phyloP scores from a whole-genome alignment of 129 eudicot species.

The Helichrysum umbraculigerum region DNA sequence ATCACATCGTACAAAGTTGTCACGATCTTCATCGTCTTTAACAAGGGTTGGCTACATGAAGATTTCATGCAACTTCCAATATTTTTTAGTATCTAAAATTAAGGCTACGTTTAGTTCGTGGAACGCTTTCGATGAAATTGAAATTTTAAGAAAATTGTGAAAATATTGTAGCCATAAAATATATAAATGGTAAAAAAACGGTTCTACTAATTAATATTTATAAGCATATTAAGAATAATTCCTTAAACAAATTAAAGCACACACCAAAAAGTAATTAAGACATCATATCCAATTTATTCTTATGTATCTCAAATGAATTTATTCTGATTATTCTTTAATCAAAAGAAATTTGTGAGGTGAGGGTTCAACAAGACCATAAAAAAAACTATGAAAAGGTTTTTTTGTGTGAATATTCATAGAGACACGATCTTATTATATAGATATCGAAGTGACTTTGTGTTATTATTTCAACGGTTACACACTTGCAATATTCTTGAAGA shows the following conservation, averaged over 20 bases:
- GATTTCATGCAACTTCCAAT: no score
- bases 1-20: not conserved
- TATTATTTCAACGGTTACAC: constrained; percentile 17
- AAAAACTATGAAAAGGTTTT: not conserved
- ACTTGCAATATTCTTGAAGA: not conserved
- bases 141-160: no score
- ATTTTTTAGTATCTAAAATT: no score
- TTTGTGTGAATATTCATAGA: constrained; percentile 18
- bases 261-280: constrained; percentile 15
- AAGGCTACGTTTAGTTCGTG: no score
- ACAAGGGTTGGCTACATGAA: no score
- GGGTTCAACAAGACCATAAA: constrained; percentile 29
- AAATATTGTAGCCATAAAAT: no score
- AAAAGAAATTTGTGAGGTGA: constrained; percentile 35
- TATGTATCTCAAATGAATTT: constrained; percentile 33
- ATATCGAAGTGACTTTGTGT: constrained; percentile 14
- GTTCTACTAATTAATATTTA: no score
- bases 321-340: constrained; percentile 27
- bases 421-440: constrained; percentile 3
- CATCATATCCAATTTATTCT: constrained; percentile 34
- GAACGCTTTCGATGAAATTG: no score
- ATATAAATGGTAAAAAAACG: no score
- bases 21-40: not conserved
- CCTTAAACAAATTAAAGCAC: no score
- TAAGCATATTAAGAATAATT: no score